Conservation (phyloP, 495 filamentous ascomycete species). For the Annulohypoxylon moriforme region DNA sequence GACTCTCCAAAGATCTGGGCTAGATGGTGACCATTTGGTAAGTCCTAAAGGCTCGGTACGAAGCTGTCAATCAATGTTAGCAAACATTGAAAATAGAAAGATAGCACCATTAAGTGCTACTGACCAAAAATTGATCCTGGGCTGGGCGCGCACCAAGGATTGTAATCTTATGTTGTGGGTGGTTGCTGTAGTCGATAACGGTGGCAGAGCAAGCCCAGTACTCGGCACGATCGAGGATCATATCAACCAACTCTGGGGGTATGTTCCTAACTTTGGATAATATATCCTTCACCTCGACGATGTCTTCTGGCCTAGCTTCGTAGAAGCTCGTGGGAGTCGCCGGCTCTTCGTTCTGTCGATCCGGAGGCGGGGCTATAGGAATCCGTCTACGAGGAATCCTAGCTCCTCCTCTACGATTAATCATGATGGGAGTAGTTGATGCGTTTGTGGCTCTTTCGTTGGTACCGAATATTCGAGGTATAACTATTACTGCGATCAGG, state of each 20-base stretch:
- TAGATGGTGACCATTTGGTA: slow-evolving; percentile 40
- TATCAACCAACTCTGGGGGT: slow-evolving; percentile 73
- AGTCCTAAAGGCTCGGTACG: slow-evolving; percentile 58
- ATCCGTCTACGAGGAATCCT: slow-evolving; percentile 30
- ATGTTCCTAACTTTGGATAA: slow-evolving; percentile 55
- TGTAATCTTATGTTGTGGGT: slow-evolving; percentile 3
- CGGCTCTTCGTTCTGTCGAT: slow-evolving; percentile 6
- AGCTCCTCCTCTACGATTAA: slow-evolving; percentile 33
- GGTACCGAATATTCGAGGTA: neutral
- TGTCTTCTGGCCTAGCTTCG: slow-evolving; percentile 55
- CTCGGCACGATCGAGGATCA: slow-evolving; percentile 74
- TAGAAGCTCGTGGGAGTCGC: slow-evolving; percentile 27
- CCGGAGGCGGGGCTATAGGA: slow-evolving; percentile 11
- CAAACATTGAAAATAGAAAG: neutral
- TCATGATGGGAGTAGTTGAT: slow-evolving; percentile 23
- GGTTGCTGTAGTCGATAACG: slow-evolving; percentile 34
- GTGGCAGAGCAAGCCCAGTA: slow-evolving; percentile 72
- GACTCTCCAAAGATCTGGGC: slow-evolving; percentile 28
- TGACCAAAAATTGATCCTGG: slow-evolving; percentile 56
- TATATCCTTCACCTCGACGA: slow-evolving; percentile 59
- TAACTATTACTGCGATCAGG: slow-evolving; percentile 8
- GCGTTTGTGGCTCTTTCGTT: neutral
- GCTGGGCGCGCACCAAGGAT: slow-evolving; percentile 26
- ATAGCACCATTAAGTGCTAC: neutral
- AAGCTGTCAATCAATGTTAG: slow-evolving; percentile 47